Conservation (phyloP, 2,329 filamentous ascomycete species). For the Fusarium cyanostomum region DNA sequence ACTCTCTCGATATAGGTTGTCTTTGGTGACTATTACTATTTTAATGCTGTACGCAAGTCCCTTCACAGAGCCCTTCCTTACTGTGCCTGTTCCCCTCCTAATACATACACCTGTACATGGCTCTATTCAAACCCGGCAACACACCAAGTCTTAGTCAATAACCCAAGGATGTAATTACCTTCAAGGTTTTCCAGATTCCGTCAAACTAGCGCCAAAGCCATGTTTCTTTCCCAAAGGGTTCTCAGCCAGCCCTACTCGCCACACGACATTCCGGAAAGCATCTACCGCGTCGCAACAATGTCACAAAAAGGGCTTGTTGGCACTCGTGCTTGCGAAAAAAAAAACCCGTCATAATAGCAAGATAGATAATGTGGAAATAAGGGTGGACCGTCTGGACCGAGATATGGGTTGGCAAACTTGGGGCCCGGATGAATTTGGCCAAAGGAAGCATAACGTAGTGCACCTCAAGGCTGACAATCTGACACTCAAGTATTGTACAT, state of each 20-base stretch:
- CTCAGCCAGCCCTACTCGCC: background rate
- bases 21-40: too few species aligned
- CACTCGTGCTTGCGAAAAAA: background rate
- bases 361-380: background rate
- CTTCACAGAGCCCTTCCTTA: too few species aligned
- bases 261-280: constrained; percentile 11
- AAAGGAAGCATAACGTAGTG: background rate
- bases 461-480: background rate
- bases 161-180: too few species aligned
- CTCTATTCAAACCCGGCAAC: too few species aligned
- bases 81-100: too few species aligned
- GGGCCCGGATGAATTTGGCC: background rate
- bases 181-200: background rate
- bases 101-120: too few species aligned
- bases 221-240: constrained; percentile 16
- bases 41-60: too few species aligned
- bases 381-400: constrained; percentile 16
- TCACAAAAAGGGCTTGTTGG: background rate
- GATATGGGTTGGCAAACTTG: background rate
- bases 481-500: too few species aligned
- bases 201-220: background rate
- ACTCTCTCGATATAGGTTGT: too few species aligned
- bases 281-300: constrained; percentile 5
- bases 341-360: background rate
- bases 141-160: too few species aligned